Conservation (phyloP, 2,329 filamentous ascomycete species). For the Chaetomium sp. region DNA sequence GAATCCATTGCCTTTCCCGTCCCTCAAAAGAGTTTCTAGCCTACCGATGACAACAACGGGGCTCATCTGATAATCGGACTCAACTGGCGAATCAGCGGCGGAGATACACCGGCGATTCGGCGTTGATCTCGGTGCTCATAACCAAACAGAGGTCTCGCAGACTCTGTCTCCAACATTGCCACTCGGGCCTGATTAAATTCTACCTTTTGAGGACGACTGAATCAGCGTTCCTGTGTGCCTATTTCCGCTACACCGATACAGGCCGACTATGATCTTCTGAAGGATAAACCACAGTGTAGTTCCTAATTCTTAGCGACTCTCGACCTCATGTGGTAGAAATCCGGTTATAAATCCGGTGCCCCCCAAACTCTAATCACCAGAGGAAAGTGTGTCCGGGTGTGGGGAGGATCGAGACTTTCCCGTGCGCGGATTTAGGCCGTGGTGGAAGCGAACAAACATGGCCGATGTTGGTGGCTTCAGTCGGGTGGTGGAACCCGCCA, state of each 20-base stretch:
- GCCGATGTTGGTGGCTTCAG: background rate
- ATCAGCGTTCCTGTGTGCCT: background rate
- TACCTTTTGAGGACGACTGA: background rate
- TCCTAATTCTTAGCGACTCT: background rate
- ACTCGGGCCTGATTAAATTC: background rate
- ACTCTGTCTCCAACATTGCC: background rate
- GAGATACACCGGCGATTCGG: background rate
- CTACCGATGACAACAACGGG: background rate
- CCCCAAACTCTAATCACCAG: background rate
- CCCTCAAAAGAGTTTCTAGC: background rate
- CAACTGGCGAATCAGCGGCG: background rate
- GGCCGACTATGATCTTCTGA: background rate
- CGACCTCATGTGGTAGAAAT: background rate
- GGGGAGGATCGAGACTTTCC: too few species aligned
- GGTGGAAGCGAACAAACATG: conserved; percentile 23
- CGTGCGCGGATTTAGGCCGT: background rate
- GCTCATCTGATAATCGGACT: background rate
- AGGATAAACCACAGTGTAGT: background rate
- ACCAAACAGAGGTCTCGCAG: background rate
- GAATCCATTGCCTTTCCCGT: background rate
- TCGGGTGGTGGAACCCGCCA: conserved; percentile 18
- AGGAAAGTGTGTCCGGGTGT: background rate
- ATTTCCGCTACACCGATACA: background rate
- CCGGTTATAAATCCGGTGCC: background rate
- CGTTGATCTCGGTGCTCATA: background rate